Base-by-base conservation (phyloP, 2,329 filamentous ascomycete species). In the Elsinoe arachidis region DNA sequence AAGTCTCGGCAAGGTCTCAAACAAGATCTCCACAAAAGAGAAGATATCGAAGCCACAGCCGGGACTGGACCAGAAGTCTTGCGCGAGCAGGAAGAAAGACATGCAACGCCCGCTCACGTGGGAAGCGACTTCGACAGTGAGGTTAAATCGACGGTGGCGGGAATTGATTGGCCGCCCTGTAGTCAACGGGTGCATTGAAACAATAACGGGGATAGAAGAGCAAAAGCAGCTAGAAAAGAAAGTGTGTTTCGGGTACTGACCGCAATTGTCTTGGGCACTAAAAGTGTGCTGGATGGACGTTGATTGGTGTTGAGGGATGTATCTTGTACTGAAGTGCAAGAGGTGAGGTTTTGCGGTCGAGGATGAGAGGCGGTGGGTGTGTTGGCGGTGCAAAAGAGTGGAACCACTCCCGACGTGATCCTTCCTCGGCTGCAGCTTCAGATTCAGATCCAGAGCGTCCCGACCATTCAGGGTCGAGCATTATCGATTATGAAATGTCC, bases 101-200 rank as follows among this genome's bases (percentile, higher is more conserved):
- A 53, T 53, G 30, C 33, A 53, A 53, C 49, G 49, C 17, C 33
- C 14, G 19, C 46, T 51, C 46, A 51, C 46, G 46, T 51, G 41
- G 46, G 6, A 17, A 17, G 9, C 15, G 46, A 51, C 15, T 35
- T 12, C 5, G 46, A 37, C 17, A 19, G 30, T 11, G 15, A 39
- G 34, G n/a, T 37, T 35, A 46, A n/a, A 10, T 39, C 14, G 34
- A 15, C 17, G 33, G 17, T 23, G 49, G 15, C 26, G 17, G n/a
- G 15, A 12, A 53, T n/a, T 53, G 49, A 53, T 53, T 53, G 49
- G 49, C 23, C 35, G 49, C 49, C 49, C 49, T 53, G 34, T 17
- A 19, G 21, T 15, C 34, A 53, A 53, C 49, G 49, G 17, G 26
- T 53, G 33, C 49, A 53, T 37, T 26, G 49, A 53, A 39, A 38